phyloP scores from a whole-genome alignment of 495 filamentous ascomycete species.

The Xylona heveae region DNA sequence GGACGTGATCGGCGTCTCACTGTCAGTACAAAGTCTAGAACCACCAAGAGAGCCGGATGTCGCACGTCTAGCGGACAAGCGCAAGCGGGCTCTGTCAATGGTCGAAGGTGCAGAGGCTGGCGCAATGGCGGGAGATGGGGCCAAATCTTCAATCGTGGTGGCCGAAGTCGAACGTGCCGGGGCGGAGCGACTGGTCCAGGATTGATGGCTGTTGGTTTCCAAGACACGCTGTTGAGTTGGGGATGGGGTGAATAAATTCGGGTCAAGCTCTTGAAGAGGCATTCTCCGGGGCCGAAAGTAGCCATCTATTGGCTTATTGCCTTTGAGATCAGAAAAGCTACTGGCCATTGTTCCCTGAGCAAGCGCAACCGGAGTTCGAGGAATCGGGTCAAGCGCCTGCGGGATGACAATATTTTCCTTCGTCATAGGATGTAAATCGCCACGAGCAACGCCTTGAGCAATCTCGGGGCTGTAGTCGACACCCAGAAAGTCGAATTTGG shows the following conservation, averaged over 20 bases:
- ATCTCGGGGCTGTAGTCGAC: conserved; percentile 40
- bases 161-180: conserved; percentile 11
- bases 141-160: no score
- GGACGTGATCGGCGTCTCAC: no score
- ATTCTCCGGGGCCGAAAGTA: conserved; percentile 61
- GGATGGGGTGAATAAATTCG: conserved; percentile 59
- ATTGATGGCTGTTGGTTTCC: conserved; percentile 25
- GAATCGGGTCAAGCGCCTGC: conserved; percentile 11
- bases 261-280: conserved; percentile 69
- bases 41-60: no score
- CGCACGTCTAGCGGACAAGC: no score
- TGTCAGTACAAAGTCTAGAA: no score
- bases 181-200: conserved; percentile 29
- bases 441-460: conserved; percentile 56
- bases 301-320: conserved; percentile 42
- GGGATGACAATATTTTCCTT: conserved; percentile 41
- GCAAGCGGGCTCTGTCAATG: no score
- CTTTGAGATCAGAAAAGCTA: conserved; percentile 24
- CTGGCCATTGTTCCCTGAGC: conserved; percentile 14
- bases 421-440: conserved; percentile 77
- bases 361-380: no score
- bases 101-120: no score
- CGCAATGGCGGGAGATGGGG: no score
- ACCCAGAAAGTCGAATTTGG: conserved; percentile 63
- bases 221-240: conserved; percentile 42